Base-by-base conservation (phyloP, 2,329 filamentous ascomycete species). In the Volutella citrinella region DNA sequence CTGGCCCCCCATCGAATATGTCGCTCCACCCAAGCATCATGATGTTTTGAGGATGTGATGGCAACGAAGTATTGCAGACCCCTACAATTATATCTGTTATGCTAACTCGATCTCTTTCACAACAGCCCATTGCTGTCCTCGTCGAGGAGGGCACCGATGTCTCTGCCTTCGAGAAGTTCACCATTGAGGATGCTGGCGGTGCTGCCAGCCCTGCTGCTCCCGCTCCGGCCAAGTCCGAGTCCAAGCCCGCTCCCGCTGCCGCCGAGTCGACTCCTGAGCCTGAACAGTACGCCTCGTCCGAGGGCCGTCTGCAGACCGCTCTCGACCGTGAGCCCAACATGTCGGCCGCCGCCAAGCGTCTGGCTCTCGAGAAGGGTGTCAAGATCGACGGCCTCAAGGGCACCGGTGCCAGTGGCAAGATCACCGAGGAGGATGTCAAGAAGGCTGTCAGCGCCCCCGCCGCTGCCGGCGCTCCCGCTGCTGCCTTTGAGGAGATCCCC, bases 401-500 rank as follows among this genome's bases (percentile, higher is more conserved):
- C 49, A 83, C 84, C 50, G 91, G 93, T 43, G 80, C 84, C 48
- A 82, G 80, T 54, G 91, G 90, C 60, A 82, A 87, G 67, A 84
- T 97, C 66, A 95, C 87, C 54, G 87, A 90, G 70, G 80, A 87
- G 59, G 91, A 97, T 64, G 80, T 97, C 56, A 91, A 96, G 72
- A 95, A 95, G 72, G 84, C 78, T 60, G 70, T 80, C 60, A 74
- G 84, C 46, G 63, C 70, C 43, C 64, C 74, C 27, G 64, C 68
- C 33, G 66, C 74, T 30, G n/a, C n/a, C n/a, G 66, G 70, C 27
- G 68, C 77, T 32, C 68, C 78, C 39, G 78, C 72, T 28, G 75
- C 87, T 41, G 68, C 76, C 40, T 97, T 86, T 68, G 82, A 89
- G 67, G 93, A 98, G 60, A 79, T 79, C 43, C 87, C 89, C 45